phyloP scores from a whole-genome alignment of 495 filamentous ascomycete species.

The Podospora bellae-mahoneyi region DNA sequence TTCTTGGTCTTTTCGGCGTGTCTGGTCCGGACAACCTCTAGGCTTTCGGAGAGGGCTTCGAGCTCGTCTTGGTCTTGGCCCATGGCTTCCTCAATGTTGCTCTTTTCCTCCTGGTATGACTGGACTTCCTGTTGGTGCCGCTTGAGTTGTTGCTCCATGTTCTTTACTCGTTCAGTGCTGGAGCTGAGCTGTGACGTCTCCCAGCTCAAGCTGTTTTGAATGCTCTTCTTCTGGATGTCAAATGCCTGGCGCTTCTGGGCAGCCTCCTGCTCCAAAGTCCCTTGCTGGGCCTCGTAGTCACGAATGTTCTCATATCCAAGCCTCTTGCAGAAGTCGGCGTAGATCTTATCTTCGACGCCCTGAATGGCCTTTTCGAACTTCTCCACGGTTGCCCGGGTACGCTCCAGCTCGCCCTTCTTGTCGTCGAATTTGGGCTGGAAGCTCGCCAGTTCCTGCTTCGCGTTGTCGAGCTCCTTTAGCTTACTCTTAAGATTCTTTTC shows the following conservation, averaged over 20 bases:
- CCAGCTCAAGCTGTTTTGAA: slow-evolving; percentile 76
- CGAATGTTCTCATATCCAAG: slow-evolving; percentile 87
- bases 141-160: slow-evolving; percentile 61
- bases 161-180: slow-evolving; percentile 65
- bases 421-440: slow-evolving; percentile 75
- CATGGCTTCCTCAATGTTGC: slow-evolving; percentile 66
- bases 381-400: slow-evolving; percentile 61
- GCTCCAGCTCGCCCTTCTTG: slow-evolving; percentile 62
- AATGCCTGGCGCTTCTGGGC: slow-evolving; percentile 84
- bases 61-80: slow-evolving; percentile 71
- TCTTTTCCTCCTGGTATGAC: slow-evolving; percentile 69
- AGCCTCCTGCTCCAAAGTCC: slow-evolving; percentile 82
- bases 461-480: slow-evolving; percentile 73
- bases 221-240: slow-evolving; percentile 72
- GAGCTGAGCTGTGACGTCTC: slow-evolving; percentile 66
- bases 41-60: slow-evolving; percentile 66
- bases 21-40: slow-evolving; percentile 63
- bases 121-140: slow-evolving; percentile 63
- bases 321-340: slow-evolving; percentile 78
- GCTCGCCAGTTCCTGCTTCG: slow-evolving; percentile 65
- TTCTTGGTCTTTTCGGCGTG: slow-evolving; percentile 67
- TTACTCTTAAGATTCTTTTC: slow-evolving; percentile 85
- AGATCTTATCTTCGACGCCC: slow-evolving; percentile 84
- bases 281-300: slow-evolving; percentile 89
- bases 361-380: slow-evolving; percentile 74